Conservation (phyloP, 495 filamentous ascomycete genomes). For the Massariosphaeria phaeospora region DNA sequence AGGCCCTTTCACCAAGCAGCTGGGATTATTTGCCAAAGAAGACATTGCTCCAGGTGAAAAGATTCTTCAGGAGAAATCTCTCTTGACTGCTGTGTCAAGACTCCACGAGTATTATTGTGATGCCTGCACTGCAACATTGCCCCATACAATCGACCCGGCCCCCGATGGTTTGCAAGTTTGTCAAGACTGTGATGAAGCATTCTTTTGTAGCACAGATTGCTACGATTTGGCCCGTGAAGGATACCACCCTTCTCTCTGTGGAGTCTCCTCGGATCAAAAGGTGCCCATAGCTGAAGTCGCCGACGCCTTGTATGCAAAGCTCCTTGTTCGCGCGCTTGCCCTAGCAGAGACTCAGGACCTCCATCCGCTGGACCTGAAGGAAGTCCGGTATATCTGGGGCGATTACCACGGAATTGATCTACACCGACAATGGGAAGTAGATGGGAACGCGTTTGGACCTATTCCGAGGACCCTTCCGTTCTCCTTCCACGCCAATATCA, state of each 20-base stretch:
- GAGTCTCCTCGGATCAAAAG: conserved; percentile 69
- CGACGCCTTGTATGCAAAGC: conserved; percentile 61
- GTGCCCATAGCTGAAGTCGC: conserved; percentile 65
- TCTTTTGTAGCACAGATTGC: conserved; percentile 80
- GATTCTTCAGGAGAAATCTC: conserved; percentile 28
- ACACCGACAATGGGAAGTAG: conserved; percentile 6
- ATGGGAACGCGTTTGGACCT: conserved; percentile 37
- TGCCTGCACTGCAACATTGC: conserved; percentile 72
- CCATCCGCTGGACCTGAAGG: conserved; percentile 76
- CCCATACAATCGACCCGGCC: conserved; percentile 44
- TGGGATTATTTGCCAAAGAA: conserved; percentile 31
- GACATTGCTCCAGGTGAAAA: conserved; percentile 23
- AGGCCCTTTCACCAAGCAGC: conserved; percentile 15
- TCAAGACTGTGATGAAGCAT: conserved; percentile 70
- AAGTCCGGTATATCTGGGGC: conserved; percentile 95
- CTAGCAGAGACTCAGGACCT: conserved; percentile 76
- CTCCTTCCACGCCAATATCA: conserved; percentile 79
- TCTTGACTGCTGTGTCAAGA: conserved; percentile 27
- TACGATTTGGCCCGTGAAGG: conserved; percentile 60
- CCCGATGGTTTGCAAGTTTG: conserved; percentile 48
- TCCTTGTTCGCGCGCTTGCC: conserved; percentile 64
- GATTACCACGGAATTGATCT: conserved; percentile 49
- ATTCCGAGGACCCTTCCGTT: conserved; percentile 69
- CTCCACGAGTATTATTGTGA: conserved; percentile 78
- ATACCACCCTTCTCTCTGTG: conserved; percentile 86